These are phyloP conservation scores for Epichloe aotearoae DNA, from an alignment of 2,329 filamentous ascomycete species.

Conservation along the genomic window DNA sequence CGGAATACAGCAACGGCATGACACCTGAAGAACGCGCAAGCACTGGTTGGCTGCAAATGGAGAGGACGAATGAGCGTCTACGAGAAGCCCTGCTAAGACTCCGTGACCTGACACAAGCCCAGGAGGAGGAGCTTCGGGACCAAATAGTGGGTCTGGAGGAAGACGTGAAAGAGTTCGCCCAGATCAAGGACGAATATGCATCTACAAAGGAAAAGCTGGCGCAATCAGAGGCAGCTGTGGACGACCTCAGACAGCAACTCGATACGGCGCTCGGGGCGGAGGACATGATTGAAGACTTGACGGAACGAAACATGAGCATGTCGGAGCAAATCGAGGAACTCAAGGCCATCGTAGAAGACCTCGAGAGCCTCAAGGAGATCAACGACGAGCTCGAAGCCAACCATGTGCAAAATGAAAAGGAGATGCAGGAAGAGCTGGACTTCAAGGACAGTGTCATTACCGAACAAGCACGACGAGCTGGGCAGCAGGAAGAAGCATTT, in stretches of 20 bases:
- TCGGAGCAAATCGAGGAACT: slow-evolving; percentile 75
- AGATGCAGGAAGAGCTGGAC: slow-evolving; percentile 87
- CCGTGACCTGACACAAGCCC: slow-evolving; percentile 75
- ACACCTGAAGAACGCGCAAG: slow-evolving; percentile 76
- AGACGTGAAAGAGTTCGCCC: slow-evolving; percentile 54
- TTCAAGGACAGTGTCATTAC: slow-evolving; percentile 71
- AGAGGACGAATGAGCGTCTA: slow-evolving; percentile 77
- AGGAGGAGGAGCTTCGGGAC: slow-evolving; percentile 64
- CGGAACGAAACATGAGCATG: slow-evolving; percentile 73
- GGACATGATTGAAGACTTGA: slow-evolving; percentile 86
- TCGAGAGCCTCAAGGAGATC: slow-evolving; percentile 81
- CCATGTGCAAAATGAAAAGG: slow-evolving; percentile 84
- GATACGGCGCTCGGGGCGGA: slow-evolving; percentile 81
- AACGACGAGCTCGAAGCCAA: slow-evolving; percentile 92
- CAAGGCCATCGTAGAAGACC: slow-evolving; percentile 67
- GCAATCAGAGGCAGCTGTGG: slow-evolving; percentile 60
- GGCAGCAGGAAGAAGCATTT: slow-evolving; percentile 64
- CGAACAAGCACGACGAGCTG: slow-evolving; percentile 63
- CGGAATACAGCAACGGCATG: slow-evolving; percentile 72
- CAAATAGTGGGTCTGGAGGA: slow-evolving; percentile 63
- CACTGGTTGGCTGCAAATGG: slow-evolving; percentile 82
- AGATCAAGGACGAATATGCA: slow-evolving; percentile 56
- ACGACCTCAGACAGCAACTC: slow-evolving; percentile 81
- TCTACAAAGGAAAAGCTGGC: slow-evolving; percentile 59
- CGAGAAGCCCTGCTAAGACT: slow-evolving; percentile 74